phyloP scores from a whole-genome alignment of 1,139 yeast species.

The Meyerozyma guilliermondii region DNA sequence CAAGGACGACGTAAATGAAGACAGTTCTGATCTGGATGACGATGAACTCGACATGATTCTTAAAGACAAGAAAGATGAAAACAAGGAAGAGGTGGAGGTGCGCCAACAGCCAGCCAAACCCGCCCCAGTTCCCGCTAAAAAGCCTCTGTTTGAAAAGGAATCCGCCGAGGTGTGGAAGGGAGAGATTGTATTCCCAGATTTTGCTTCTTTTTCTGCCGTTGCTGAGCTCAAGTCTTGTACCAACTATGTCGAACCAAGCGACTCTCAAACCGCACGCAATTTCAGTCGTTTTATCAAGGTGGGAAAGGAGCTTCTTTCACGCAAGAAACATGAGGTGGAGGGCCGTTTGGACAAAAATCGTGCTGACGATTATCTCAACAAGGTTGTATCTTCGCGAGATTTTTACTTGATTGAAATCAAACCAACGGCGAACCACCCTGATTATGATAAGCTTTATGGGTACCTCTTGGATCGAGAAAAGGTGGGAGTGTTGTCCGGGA shows the following conservation, averaged over 20 bases:
- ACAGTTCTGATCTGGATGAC: conserved; percentile 3
- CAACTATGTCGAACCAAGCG: conserved; percentile 22
- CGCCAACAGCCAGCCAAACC: conserved; percentile 4
- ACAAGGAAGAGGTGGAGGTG: conserved; percentile 6
- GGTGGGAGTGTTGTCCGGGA: conserved; percentile 58
- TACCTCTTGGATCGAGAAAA: conserved; percentile 47
- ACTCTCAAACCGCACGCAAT: conserved; percentile 15
- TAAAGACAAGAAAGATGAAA: conserved; percentile 8
- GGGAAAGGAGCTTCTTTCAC: conserved; percentile 25
- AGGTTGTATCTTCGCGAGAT: conserved; percentile 45
- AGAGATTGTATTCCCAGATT: conserved; percentile 48
- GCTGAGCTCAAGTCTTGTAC: conserved; percentile 41
- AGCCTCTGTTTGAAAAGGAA: neutral
- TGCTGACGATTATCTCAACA: conserved; percentile 55
- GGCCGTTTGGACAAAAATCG: conserved; percentile 54
- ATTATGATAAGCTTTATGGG: conserved; percentile 45
- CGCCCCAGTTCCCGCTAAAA: conserved; percentile 12
- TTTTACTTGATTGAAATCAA: conserved; percentile 45
- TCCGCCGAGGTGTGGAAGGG: conserved; percentile 49
- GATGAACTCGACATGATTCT: conserved; percentile 5
- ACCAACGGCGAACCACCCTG: conserved; percentile 16
- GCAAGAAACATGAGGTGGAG: conserved; percentile 43
- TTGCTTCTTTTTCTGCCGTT: conserved; percentile 43
- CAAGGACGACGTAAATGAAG: conserved; percentile 15
- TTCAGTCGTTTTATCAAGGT: conserved; percentile 25